Base-by-base conservation (phyloP, 2,329 filamentous ascomycete species). In the Botryosphaeria dothidea region DNA sequence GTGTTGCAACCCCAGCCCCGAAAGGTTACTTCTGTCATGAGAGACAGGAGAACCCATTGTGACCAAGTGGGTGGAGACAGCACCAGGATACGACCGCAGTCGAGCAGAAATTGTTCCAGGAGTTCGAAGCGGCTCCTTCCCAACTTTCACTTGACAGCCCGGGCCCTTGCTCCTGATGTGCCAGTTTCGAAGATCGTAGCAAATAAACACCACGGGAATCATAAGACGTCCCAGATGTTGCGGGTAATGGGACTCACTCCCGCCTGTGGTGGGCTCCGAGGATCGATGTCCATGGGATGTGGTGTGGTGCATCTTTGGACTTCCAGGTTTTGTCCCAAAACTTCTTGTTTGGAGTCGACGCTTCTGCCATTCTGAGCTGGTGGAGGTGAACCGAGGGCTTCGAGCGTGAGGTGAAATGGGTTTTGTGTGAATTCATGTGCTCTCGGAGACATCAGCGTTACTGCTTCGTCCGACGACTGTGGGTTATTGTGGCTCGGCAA, bases 211-310 rank as follows among this genome's bases (percentile, higher is more conserved):
- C 25, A 15, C 15, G 27, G 15, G 36, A 23, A 34, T 60, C 56
- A 93, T 77, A 93, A 81, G 60, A 92, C 82, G 72, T 93, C 90
- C 74, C 92, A 89, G 71, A 94, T 94, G 66, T 89, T 93, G 65
- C 91, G 84, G 60, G 88, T 87, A 67, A 94, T 93, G 3, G 91
- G 90, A 65, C 87, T 88, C 74, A 90, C 89, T 43, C 91, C 90
- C 71, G 86, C 87, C 13, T 89, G 91, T 0, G 90, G 89, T 17
- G 91, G 91, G 74, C 90, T 93, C 70, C 91, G 81, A 15, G 91
- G 91, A 73, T 93, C 90, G 27, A 60, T 52, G n/a, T 52, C 56
- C 21, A 45, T 43, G 6, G 54, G 43, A 15, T 45, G 45, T 23
- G 43, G 54, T 25, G 54, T 65, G 13, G 34, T 29, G 54, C 31